Percentiles rank a stretch among this genome's conserved stretches.
Evolutionary conservation across 1,284 basidiomycete genomes (phyloP).

Genomic region (Melampsora larici-populina): DNA sequence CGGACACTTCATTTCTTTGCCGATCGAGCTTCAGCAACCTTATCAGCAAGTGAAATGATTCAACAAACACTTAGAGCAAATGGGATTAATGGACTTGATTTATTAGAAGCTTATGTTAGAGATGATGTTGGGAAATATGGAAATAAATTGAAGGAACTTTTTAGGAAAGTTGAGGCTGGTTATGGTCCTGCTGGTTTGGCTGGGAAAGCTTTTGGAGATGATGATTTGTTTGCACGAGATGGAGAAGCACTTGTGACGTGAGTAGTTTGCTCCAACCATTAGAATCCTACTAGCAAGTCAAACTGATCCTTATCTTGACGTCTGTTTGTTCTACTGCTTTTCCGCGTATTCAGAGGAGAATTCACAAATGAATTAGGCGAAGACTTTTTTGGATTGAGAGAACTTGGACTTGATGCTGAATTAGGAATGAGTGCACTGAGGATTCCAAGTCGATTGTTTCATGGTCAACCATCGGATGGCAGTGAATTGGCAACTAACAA

Average conservation of each 20-base stretch:
- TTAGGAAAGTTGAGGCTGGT: conserved; percentile 33
- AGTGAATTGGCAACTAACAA: neutral
- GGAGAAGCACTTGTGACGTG: conserved; percentile 39
- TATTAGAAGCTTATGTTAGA: conserved; percentile 34
- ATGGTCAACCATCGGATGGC: conserved; percentile 55
- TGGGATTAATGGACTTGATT: conserved; percentile 22
- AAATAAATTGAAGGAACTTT: conserved; percentile 28
- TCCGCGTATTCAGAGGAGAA: conserved; percentile 62
- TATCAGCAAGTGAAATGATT: conserved; percentile 40
- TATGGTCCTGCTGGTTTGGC: conserved; percentile 28
- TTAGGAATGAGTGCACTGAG: conserved; percentile 71
- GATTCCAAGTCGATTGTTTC: conserved; percentile 74
- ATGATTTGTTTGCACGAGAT: conserved; percentile 35
- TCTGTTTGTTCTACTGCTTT: neutral
- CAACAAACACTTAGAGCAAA: conserved; percentile 32
- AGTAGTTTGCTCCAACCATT: neutral
- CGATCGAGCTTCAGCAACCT: conserved; percentile 22
- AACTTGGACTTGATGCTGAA: conserved; percentile 83
- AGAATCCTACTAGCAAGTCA: neutral
- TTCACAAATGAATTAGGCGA: conserved; percentile 85
- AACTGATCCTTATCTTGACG: neutral
- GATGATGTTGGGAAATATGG: conserved; percentile 41
- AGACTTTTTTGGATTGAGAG: conserved; percentile 85
- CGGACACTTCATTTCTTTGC: conserved; percentile 36
- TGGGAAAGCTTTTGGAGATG: conserved; percentile 32